Base-by-base conservation (phyloP, 768 basidiomycete genomes). In the Suillus placidus region DNA sequence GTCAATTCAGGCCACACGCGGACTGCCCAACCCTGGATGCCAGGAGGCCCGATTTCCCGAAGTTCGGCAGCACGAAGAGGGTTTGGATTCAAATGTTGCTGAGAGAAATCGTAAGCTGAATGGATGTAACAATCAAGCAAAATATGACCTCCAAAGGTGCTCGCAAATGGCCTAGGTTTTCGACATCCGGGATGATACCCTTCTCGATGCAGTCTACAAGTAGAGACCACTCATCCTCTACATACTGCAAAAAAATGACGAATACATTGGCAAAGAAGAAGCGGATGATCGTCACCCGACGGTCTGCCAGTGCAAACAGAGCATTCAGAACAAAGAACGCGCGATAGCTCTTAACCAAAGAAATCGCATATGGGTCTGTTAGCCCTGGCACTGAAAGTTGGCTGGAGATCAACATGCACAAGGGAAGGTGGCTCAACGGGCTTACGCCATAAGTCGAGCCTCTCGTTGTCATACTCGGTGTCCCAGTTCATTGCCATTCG, bases 241-340 rank as follows among this genome's bases (percentile, higher is more conserved):
- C 52, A 35, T 63, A 58, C 12, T 52, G 64, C 10, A 73, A n/a
- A 26, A 73, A 49, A 35, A 63, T 69, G 3, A 68, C 14, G 23
- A 72, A 67, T 16, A 61, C 16, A 2, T 67, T 65, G 30, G 62
- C 49, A 10, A 71, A 70, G 1, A 63, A 32, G 16, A 58, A 18
- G 1, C 2, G 3, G 26, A 74, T 64, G 5, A 1, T 26, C 1
- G 23, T 18, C 13, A 74, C 4, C 6, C 65, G 37, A n/a, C 45
- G 49, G 32, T 35, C 40, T 8, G 58, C 49, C 9, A 74, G 65
- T 57, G 67, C 69, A 61, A 74, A 73, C 9, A 73, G 66, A 9
- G 68, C 70, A n/a, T 73, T 69, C 6, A 74, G 68, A 32, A 69
- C 37, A 12, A 71, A 35, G 43, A 71, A 72, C 2, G 73, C 67